Conservation (phyloP, 768 basidiomycete species). For the Pleurotus pulmonarius region DNA sequence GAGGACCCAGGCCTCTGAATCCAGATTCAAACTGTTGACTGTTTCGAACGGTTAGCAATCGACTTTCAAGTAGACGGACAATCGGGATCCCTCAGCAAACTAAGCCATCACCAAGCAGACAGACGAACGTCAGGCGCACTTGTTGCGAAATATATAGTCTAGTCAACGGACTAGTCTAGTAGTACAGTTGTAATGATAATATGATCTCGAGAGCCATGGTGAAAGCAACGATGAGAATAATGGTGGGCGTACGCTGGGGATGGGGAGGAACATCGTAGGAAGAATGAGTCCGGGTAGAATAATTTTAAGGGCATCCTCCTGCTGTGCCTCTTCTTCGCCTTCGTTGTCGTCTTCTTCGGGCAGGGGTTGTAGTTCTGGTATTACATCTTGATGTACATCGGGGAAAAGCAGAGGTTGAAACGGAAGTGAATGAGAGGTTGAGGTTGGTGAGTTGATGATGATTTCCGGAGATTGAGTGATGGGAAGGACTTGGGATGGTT, state of each 20-base stretch:
- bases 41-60: too few species aligned
- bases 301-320: conserved; percentile 50
- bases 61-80: too few species aligned
- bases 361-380: conserved; percentile 29
- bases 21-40: too few species aligned
- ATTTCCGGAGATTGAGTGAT: conserved; percentile 37
- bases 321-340: conserved; percentile 38
- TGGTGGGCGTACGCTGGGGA: conserved; percentile 75
- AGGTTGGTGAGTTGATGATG: conserved; percentile 29
- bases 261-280: conserved; percentile 83
- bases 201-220: conserved; percentile 19
- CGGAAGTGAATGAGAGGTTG: neutral
- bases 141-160: conserved; percentile 22
- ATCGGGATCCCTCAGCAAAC: too few species aligned
- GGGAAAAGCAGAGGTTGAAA: conserved; percentile 8
- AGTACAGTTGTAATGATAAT: conserved; percentile 36
- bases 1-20: too few species aligned
- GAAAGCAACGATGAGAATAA: conserved; percentile 26
- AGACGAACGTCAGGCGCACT: too few species aligned
- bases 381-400: conserved; percentile 53
- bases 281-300: conserved; percentile 67
- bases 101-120: too few species aligned
- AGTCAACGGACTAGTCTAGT: conserved; percentile 80
- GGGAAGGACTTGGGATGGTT: conserved; percentile 28
- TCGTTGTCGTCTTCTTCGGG: conserved; percentile 14